These are phyloP conservation scores for Funneliformis geosporum DNA, from an alignment of 192 early-diverging fungal species.

Conservation along the genomic window DNA sequence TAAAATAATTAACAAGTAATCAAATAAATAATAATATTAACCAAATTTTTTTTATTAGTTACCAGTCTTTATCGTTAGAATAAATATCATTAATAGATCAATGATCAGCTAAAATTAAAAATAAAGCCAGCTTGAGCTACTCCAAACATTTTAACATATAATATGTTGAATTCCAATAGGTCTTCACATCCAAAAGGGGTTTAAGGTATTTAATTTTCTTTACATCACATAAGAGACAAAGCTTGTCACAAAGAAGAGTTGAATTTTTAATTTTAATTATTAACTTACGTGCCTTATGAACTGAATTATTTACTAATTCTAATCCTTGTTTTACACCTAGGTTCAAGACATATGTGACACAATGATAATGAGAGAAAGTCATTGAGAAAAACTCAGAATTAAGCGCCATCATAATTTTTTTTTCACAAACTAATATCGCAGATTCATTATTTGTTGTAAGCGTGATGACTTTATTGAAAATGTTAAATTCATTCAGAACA, in stretches of 20 bases:
- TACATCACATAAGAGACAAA: not conserved
- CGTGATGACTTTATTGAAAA: not conserved
- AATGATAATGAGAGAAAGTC: slow-evolving; percentile 8
- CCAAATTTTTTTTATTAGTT: not conserved
- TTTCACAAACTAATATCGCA: not conserved
- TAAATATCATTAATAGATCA: not conserved
- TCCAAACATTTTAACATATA: slow-evolving; percentile 6
- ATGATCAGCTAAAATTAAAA: not conserved
- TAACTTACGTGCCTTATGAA: not conserved
- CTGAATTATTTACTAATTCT: not conserved
- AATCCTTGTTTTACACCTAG: slow-evolving; percentile 2
- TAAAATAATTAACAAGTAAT: no score
- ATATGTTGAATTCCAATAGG: slow-evolving; percentile 8
- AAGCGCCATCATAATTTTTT: not conserved
- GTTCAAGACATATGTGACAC: slow-evolving; percentile 9
- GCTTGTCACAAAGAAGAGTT: no score
- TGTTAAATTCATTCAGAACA: not conserved
- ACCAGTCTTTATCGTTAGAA: not conserved
- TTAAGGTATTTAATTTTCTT: no score
- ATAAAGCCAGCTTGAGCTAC: not conserved
- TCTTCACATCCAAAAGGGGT: not conserved
- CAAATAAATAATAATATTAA: not conserved
- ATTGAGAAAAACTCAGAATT: not conserved
- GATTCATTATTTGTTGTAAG: slow-evolving; percentile 21
- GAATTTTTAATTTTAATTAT: slow-evolving; percentile 5